Conservation (phyloP, 176 grass and related monocot species). For the Stipa capillata region DNA sequence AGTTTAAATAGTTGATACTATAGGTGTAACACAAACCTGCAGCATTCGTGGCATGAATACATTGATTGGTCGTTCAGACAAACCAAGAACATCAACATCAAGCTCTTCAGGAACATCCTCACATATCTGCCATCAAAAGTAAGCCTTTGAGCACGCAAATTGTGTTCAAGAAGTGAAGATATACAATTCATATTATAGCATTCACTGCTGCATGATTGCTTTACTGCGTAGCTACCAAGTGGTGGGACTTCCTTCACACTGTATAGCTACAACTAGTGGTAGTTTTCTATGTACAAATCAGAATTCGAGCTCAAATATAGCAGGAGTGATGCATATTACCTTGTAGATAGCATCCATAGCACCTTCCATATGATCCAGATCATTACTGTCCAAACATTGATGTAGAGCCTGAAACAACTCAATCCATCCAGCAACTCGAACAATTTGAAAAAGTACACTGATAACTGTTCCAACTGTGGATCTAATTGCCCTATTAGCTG, state of each 20-base stretch:
- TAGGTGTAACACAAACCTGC: slow-evolving; percentile 44
- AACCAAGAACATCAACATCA: slow-evolving; percentile 84
- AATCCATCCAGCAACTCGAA: slow-evolving; percentile 71
- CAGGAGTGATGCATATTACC: slow-evolving; percentile 30
- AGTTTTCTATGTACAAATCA: neutral
- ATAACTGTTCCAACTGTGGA: slow-evolving; percentile 92
- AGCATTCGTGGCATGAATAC: slow-evolving; percentile 85
- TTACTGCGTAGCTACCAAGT: neutral
- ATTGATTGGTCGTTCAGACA: slow-evolving; percentile 86
- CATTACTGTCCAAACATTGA: slow-evolving; percentile 77
- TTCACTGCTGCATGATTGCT: neutral
- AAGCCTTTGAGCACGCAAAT: slow-evolving; percentile 13
- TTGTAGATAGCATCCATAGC: slow-evolving; percentile 97
- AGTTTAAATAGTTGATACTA: neutral
- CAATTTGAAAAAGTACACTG: slow-evolving; percentile 86
- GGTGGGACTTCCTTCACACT: neutral
- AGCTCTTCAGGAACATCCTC: slow-evolving; percentile 97
- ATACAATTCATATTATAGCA: neutral
- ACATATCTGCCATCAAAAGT: slow-evolving; percentile 57
- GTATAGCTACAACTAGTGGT: neutral
- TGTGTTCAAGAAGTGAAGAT: slow-evolving; percentile 1
- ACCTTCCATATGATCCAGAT: slow-evolving; percentile 96
- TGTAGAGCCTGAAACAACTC: slow-evolving; percentile 82
- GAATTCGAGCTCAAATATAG: neutral
- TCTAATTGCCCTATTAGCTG: slow-evolving; percentile 65